phyloP scores from a whole-genome alignment of 192 early-diverging fungal species.

The Coemansia sp. region DNA sequence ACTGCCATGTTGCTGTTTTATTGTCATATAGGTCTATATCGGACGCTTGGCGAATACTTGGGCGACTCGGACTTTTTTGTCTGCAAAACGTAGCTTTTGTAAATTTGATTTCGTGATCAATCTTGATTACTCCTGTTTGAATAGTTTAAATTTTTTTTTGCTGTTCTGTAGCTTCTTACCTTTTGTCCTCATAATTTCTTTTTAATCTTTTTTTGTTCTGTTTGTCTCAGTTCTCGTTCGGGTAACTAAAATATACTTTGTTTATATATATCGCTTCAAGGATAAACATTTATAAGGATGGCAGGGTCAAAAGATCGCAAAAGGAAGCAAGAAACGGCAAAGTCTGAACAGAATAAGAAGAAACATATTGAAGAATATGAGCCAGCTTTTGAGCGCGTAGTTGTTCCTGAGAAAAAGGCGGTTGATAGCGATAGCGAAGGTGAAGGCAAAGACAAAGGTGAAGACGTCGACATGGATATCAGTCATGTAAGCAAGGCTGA shows the following conservation, averaged over 20 bases:
- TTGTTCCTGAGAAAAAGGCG: not conserved
- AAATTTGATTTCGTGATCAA: not conserved
- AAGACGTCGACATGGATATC: not conserved
- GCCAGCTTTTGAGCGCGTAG: slow-evolving; percentile 13
- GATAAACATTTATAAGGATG: slow-evolving; percentile 1
- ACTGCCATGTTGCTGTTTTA: not conserved
- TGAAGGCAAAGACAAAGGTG: not conserved
- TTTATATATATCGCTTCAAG: too few relatives aligned
- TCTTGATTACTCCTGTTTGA: not conserved
- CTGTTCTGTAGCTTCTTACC: not conserved
- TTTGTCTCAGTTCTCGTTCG: too few relatives aligned
- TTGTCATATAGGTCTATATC: slow-evolving; percentile 19
- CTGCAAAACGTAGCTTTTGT: not conserved
- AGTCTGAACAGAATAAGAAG: not conserved
- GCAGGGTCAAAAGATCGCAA: not conserved
- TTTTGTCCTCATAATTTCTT: not conserved
- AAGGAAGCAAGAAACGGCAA: not conserved
- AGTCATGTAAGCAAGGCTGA: not conserved
- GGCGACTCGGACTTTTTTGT: slow-evolving; percentile 24
- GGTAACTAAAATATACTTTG: too few relatives aligned
- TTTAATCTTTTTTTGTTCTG: not conserved
- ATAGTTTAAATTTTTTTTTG: slow-evolving; percentile 1
- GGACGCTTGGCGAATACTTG: slow-evolving; percentile 34
- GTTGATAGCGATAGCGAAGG: not conserved
- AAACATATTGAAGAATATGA: not conserved